Evolutionary conservation across 495 filamentous ascomycete genomes (phyloP).

Genomic region (Podospora anserina): DNA sequence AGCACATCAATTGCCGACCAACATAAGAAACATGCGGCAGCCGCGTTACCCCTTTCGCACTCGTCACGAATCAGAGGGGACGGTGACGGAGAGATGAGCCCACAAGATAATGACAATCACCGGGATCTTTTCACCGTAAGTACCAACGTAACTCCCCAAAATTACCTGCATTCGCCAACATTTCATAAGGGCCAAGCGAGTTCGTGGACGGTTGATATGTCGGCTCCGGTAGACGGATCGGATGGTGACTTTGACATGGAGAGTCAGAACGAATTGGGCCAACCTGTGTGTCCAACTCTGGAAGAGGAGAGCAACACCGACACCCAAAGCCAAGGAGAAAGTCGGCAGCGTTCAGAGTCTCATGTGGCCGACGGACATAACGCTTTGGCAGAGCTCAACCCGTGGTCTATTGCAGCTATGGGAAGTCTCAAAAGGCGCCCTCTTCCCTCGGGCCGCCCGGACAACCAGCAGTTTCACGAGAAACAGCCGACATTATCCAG

Average conservation of each 20-base stretch:
- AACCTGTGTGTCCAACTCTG: background rate
- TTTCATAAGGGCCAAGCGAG: background rate
- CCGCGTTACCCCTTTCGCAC: background rate
- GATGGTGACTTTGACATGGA: background rate
- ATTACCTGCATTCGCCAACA: background rate
- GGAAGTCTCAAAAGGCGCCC: background rate
- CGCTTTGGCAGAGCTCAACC: slow-evolving; percentile 26
- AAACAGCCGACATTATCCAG: background rate
- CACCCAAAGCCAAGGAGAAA: background rate
- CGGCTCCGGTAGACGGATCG: background rate
- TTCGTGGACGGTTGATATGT: background rate
- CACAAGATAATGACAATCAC: background rate
- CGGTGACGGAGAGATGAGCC: background rate
- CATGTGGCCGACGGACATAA: background rate
- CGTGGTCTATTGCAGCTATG: slow-evolving; percentile 27
- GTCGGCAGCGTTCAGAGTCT: background rate
- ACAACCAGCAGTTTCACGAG: background rate
- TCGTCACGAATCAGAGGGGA: background rate
- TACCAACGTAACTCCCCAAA: background rate
- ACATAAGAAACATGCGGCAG: background rate
- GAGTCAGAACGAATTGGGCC: background rate
- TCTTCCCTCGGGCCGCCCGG: background rate
- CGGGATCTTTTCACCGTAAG: background rate
- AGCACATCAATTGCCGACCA: background rate
- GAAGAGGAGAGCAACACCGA: background rate